Conservation (phyloP, 208 protist genomes). For the Blechomonas ayalai region DNA sequence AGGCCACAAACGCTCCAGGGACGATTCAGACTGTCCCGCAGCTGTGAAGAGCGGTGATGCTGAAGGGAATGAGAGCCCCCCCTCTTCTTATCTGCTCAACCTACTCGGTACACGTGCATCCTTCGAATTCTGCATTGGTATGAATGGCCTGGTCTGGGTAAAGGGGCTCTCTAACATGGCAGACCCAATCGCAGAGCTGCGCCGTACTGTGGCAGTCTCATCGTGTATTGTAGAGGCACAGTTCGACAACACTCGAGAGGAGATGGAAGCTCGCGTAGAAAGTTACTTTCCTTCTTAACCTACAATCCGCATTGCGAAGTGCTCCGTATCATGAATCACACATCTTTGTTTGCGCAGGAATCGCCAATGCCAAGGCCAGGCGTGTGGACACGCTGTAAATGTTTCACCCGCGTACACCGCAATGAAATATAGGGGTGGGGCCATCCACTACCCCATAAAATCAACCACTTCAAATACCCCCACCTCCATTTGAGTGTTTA, state of each 20-base stretch:
- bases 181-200: conserved; percentile 31
- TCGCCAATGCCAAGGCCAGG: too few relatives aligned
- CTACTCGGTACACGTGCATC: conserved; percentile 48
- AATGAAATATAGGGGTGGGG: too few relatives aligned
- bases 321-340: too few relatives aligned
- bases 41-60: not conserved
- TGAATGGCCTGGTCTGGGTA: conserved; percentile 83
- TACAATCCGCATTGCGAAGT: too few relatives aligned
- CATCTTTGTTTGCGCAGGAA: too few relatives aligned
- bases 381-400: too few relatives aligned
- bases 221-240: conserved; percentile 71
- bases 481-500: too few relatives aligned
- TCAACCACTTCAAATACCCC: too few relatives aligned
- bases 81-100: conserved; percentile 50
- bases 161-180: conserved; percentile 32
- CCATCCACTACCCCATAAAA: too few relatives aligned
- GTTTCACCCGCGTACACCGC: too few relatives aligned
- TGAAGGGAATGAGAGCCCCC: conserved; percentile 10
- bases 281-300: conserved; percentile 41
- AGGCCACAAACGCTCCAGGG: too few relatives aligned
- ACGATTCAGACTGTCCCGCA: not conserved
- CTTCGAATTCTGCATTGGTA: conserved; percentile 69
- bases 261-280: conserved; percentile 67
- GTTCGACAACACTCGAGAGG: conserved; percentile 46
- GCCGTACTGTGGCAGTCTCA: conserved; percentile 63